Conservation (phyloP, 352 stramenopile species). For the Pythium brachiatum region DNA sequence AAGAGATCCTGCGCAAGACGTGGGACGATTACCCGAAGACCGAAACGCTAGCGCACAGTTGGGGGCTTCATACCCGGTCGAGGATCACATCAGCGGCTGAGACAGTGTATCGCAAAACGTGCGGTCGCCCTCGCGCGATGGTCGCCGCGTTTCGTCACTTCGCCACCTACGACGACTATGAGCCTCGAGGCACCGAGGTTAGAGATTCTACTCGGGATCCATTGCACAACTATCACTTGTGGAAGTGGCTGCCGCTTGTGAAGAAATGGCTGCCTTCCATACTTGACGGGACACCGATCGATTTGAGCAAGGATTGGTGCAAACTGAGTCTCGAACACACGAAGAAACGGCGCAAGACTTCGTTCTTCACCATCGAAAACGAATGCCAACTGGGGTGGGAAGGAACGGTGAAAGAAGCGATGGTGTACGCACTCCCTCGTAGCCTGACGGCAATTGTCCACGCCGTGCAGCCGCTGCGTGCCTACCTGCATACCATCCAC, state of each 20-base stretch:
- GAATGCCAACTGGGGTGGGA: neutral
- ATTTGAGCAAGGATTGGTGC: neutral
- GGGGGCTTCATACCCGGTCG: neutral
- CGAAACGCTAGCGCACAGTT: neutral
- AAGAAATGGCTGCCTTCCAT: neutral
- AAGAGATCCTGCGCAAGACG: neutral
- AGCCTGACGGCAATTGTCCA: neutral
- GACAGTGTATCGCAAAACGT: neutral
- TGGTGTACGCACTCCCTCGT: neutral
- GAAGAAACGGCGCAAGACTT: neutral
- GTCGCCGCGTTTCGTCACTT: neutral
- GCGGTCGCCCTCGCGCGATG: neutral
- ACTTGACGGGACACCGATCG: neutral
- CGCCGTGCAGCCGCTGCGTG: neutral
- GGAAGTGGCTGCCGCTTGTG: neutral
- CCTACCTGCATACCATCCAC: too few species aligned
- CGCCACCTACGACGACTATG: neutral
- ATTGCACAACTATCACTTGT: neutral
- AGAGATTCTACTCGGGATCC: too few species aligned
- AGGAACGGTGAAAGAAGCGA: neutral
- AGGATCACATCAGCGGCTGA: neutral
- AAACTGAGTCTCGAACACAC: neutral
- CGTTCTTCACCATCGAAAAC: neutral
- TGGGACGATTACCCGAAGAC: neutral
- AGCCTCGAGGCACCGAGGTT: neutral